phyloP scores from a whole-genome alignment of 805 yeast species.

The Grigorovia transvaalensis region DNA sequence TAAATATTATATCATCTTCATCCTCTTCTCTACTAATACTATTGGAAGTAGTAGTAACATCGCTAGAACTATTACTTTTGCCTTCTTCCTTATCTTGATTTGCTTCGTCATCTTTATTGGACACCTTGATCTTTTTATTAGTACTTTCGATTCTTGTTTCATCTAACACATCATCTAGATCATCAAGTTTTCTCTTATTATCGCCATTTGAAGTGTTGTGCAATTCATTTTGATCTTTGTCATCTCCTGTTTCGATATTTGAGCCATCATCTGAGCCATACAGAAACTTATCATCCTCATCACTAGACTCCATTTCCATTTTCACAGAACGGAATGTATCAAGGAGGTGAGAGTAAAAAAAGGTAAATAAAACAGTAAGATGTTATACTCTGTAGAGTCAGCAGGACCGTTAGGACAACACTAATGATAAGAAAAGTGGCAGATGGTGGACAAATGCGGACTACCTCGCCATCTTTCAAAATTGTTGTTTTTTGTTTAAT shows the following conservation, averaged over 20 bases:
- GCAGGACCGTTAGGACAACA: no score
- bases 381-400: no score
- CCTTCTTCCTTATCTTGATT: conserved; percentile 2
- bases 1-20: conserved; percentile 66
- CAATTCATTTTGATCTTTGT: conserved; percentile 4
- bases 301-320: conserved; percentile 23
- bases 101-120: neutral
- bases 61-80: no score
- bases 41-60: neutral
- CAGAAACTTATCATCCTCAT: conserved; percentile 28
- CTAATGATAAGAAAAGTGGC: no score
- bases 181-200: neutral
- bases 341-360: no score
- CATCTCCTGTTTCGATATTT: neutral
- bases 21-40: conserved; percentile 31
- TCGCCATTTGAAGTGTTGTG: neutral
- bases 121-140: neutral
- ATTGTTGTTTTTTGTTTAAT: no score
- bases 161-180: neutral
- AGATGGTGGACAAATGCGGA: no score
- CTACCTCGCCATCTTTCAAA: no score
- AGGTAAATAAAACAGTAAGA: no score
- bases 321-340: neutral
- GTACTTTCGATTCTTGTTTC: conserved; percentile 7
- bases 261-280: conserved; percentile 27